A percentile compares a stretch with the other conserved stretches of the same genome.
These are phyloP conservation scores for Aschersonia sp. DNA, from an alignment of 2,329 filamentous ascomycete genomes.

Conservation along the genomic window DNA sequence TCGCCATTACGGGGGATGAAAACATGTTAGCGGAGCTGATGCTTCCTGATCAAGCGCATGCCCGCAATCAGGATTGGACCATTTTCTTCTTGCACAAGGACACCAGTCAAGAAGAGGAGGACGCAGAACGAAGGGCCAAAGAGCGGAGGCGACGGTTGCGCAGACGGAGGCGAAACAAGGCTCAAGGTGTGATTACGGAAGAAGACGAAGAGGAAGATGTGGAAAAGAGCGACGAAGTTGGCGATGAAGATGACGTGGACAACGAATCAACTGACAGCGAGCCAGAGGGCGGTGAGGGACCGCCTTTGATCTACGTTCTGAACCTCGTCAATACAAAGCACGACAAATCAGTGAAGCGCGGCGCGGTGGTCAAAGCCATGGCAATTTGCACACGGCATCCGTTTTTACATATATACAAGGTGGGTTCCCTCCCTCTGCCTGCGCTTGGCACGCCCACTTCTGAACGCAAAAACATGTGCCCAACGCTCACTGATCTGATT, in stretches of 20 bases:
- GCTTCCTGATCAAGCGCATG: slow-evolving; percentile 92
- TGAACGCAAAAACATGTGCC: neutral
- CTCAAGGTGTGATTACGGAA: slow-evolving; percentile 31
- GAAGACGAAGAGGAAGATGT: slow-evolving; percentile 22
- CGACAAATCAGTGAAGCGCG: slow-evolving; percentile 83
- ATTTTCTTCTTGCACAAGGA: slow-evolving; percentile 99
- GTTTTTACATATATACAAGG: slow-evolving; percentile 98
- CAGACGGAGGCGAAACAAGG: slow-evolving; percentile 35
- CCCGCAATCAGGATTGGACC: slow-evolving; percentile 94
- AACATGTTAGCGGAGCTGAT: slow-evolving; percentile 97
- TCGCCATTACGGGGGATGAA: slow-evolving; percentile 90
- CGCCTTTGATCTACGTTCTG: slow-evolving; percentile 89
- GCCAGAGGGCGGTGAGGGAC: slow-evolving; percentile 62
- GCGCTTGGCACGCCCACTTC: neutral
- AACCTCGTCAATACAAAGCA: slow-evolving; percentile 98
- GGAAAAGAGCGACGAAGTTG: slow-evolving; percentile 11
- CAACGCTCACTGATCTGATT: neutral
- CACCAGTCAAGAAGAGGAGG: slow-evolving; percentile 68
- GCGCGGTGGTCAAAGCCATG: slow-evolving; percentile 95
- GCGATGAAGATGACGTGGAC: slow-evolving; percentile 16
- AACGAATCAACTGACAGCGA: slow-evolving; percentile 44
- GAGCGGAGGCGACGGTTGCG: slow-evolving; percentile 36
- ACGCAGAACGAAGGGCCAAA: slow-evolving; percentile 49
- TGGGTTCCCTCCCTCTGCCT: slow-evolving; percentile 19
- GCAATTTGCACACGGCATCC: slow-evolving; percentile 96